Conservation (phyloP, 805 yeast species). For the Saturnispora hagleri region DNA sequence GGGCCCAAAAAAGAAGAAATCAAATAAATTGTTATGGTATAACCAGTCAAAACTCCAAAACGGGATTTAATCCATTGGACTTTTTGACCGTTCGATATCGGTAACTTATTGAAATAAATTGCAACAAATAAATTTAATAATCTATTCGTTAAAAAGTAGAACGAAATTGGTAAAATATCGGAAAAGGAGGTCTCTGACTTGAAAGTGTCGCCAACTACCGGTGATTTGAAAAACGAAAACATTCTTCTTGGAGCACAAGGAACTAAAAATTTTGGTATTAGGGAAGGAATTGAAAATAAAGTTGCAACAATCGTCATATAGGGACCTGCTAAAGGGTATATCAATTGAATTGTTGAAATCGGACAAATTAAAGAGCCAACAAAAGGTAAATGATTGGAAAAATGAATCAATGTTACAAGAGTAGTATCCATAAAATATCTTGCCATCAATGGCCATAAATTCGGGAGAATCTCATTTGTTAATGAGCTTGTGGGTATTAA, state of each 20-base stretch:
- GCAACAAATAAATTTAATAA: not conserved
- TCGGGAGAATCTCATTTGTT: not conserved
- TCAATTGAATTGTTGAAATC: slow-evolving; percentile 33
- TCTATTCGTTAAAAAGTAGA: not conserved
- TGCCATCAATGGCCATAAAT: slow-evolving; percentile 25
- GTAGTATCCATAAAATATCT: slow-evolving; percentile 23
- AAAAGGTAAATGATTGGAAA: slow-evolving; percentile 32
- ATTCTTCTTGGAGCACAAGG: slow-evolving; percentile 6
- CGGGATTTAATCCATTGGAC: slow-evolving; percentile 43
- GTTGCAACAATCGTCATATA: slow-evolving; percentile 33
- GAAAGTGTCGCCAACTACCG: not conserved
- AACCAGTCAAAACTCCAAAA: slow-evolving; percentile 33
- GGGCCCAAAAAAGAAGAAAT: slow-evolving; percentile 7
- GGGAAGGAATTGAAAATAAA: slow-evolving; percentile 32
- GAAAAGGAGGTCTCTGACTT: not conserved
- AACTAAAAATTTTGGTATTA: not conserved
- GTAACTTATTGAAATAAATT: slow-evolving; percentile 4
- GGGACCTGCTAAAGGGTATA: slow-evolving; percentile 39
- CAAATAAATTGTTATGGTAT: slow-evolving; percentile 34
- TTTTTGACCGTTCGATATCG: not conserved
- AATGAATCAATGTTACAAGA: slow-evolving; percentile 26
- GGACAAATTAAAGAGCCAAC: slow-evolving; percentile 36
- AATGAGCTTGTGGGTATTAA: not conserved
- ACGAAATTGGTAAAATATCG: slow-evolving; percentile 1
- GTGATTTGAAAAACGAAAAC: slow-evolving; percentile 6